Percentiles rank a stretch among this genome's conserved stretches.
Evolutionary conservation across 2,329 filamentous ascomycete genomes (phyloP).

Genomic region (Monilinia polystroma): DNA sequence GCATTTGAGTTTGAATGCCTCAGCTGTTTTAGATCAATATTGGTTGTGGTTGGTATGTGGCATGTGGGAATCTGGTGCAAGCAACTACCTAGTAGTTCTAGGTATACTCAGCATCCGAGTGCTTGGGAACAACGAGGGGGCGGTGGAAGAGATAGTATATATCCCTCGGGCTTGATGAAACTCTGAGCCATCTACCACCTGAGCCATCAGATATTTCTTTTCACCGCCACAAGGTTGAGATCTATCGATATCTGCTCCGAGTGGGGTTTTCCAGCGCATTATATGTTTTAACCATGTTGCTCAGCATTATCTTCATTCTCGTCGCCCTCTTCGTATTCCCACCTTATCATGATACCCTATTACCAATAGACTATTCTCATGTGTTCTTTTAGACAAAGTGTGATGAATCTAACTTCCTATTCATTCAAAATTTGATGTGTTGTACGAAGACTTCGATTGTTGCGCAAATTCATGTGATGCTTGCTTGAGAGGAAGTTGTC

Average conservation of each 20-base stretch:
- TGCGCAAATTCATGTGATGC: constrained; percentile 3
- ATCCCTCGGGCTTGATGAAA: not conserved
- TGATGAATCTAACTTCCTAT: not conserved
- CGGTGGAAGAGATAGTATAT: constrained; percentile 8
- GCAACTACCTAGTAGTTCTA: no score
- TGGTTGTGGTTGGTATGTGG: not conserved
- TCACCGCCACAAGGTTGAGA: not conserved
- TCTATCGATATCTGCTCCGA: not conserved
- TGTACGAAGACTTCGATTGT: not conserved
- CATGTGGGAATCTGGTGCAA: not conserved
- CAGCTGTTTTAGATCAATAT: not conserved
- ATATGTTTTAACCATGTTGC: constrained; percentile 1
- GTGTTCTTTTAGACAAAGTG: constrained; percentile 6
- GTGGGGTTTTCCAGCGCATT: not conserved
- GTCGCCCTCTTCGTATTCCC: constrained; percentile 14
- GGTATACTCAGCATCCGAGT: not conserved
- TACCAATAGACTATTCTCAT: not conserved
- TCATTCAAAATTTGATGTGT: not conserved
- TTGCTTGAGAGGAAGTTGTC: not conserved
- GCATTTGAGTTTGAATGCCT: not conserved
- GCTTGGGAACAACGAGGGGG: not conserved
- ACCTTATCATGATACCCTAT: constrained; percentile 1
- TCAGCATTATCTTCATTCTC: constrained; percentile 22
- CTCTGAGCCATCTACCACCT: not conserved
- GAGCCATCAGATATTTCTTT: not conserved